Evolutionary conservation across 805 yeast genomes (phyloP).

Genomic region (Saturnispora silvae): DNA sequence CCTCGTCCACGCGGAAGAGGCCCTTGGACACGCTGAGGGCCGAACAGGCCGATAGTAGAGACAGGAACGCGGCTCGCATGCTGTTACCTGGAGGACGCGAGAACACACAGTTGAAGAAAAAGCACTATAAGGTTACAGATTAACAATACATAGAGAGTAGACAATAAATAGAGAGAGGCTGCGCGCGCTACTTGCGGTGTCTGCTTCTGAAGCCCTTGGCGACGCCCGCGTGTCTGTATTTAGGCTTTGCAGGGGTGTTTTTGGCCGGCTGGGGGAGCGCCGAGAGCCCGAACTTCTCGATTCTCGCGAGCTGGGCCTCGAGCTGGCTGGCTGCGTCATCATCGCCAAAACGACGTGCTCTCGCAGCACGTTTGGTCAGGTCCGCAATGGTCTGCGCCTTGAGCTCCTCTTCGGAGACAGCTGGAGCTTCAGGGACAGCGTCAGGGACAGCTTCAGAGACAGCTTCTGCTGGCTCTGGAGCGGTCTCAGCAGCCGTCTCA

Average conservation of each 20-base stretch:
- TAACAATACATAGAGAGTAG: neutral
- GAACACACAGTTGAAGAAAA: too few species aligned
- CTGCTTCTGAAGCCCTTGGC: too few species aligned
- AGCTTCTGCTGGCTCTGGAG: conserved; percentile 12
- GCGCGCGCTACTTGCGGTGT: too few species aligned
- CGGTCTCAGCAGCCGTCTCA: conserved; percentile 11
- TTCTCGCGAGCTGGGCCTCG: conserved; percentile 54
- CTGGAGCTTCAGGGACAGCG: conserved; percentile 16
- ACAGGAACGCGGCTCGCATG: neutral
- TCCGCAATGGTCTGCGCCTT: conserved; percentile 58
- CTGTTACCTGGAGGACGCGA: too few species aligned
- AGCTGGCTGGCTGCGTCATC: conserved; percentile 42
- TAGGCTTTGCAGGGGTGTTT: neutral
- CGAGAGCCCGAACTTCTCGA: conserved; percentile 82
- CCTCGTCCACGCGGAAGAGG: conserved; percentile 11
- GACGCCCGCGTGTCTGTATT: neutral
- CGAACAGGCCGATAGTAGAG: neutral
- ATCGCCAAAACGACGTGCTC: conserved; percentile 73
- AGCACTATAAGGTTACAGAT: too few species aligned
- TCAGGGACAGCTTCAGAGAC: too few species aligned
- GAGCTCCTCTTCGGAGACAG: conserved; percentile 55
- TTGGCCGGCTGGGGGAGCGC: conserved; percentile 19
- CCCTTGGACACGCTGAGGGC: conserved; percentile 13
- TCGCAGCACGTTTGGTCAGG: conserved; percentile 51
- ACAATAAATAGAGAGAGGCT: neutral